Base-by-base conservation (phyloP, 1,139 yeast species). In the Wickerhamiella pararugosa region DNA sequence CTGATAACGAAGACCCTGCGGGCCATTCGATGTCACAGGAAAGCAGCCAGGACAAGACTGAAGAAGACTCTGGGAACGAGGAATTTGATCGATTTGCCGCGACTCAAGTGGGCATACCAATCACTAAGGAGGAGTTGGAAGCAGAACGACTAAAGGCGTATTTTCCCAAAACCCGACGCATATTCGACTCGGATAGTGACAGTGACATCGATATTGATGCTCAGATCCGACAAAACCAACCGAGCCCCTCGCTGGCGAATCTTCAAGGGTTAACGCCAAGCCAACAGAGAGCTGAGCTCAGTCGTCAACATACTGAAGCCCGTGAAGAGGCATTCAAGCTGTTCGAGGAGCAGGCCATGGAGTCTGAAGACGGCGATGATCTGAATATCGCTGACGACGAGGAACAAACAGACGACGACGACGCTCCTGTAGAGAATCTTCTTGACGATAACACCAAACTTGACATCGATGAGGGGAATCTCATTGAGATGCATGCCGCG, bases 321-420 rank as follows among this genome's bases (percentile, higher is more conserved):
- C 29, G 28, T 5, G 41, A 38, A 7, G 25, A 27, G 11, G 30
- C 30, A 9, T 31, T 30, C 10, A 32, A 38, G 29, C 21, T 33
- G 29, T 33, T 38, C 6, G 41, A 38, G 27, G 31, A 32, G 15
- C 41, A 38, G 10, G 41, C 41, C 7, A 36, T 32, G 10, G 41
- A 38, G 33, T 32, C 36, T 11, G 41, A 38, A 29, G 41, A 38
- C 5, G 33, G 32, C 26, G 25, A 25, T 6, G 41, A 35, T 26
- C 10, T 26, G 7, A 29, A 33, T 21, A 9, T 27, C 2, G 37
- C 37, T 2, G 25, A 10, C 10, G 25, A 30, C 8, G 36, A 31
- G 1, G 29, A 26, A 15, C 26, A 26, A 10, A 32, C 10, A 7
- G 40, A 37, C 4, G 32, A 37, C 9, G 41, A 38, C 25, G 31